A percentile compares a stretch with the other conserved stretches of the same genome.
These are phyloP conservation scores for Cladophialophora chaetospira DNA, from an alignment of 2,329 filamentous ascomycete genomes.

Conservation along the genomic window DNA sequence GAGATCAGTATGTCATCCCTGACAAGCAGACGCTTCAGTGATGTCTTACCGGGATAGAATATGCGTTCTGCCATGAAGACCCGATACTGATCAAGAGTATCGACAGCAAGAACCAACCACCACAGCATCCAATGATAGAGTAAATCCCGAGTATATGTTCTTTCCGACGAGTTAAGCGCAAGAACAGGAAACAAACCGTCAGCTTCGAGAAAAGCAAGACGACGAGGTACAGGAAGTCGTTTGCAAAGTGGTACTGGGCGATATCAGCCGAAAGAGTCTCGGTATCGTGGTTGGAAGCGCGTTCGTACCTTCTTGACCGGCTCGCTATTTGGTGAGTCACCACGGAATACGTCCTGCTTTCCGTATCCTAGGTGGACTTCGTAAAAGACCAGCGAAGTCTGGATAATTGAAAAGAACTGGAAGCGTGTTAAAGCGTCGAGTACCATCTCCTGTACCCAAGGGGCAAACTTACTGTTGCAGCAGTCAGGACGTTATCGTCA, in stretches of 20 bases:
- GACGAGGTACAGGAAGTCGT: slow-evolving; percentile 49
- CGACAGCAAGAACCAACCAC: slow-evolving; percentile 43
- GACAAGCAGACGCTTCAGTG: not conserved
- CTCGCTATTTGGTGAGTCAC: slow-evolving; percentile 27
- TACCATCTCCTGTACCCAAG: too few species aligned
- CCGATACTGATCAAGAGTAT: slow-evolving; percentile 44
- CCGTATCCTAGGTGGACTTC: slow-evolving; percentile 46
- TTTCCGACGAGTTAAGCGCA: slow-evolving; percentile 49
- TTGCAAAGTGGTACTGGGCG: slow-evolving; percentile 35
- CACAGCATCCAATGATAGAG: slow-evolving; percentile 41
- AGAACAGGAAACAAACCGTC: slow-evolving; percentile 47
- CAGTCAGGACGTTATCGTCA: slow-evolving; percentile 41
- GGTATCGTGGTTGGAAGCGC: not conserved
- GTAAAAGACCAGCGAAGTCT: slow-evolving; percentile 43
- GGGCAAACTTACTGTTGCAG: slow-evolving; percentile 36
- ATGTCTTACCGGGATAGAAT: slow-evolving; percentile 32
- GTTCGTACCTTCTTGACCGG: slow-evolving; percentile 41
- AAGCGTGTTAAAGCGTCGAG: not conserved
- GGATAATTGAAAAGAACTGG: slow-evolving; percentile 40
- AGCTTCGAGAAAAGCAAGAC: slow-evolving; percentile 48
- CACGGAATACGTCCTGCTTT: slow-evolving; percentile 34
- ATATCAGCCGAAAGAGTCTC: slow-evolving; percentile 33
- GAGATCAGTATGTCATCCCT: not conserved
- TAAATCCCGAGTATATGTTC: slow-evolving; percentile 43
- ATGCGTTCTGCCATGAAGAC: slow-evolving; percentile 35